A percentile compares a stretch with the other conserved stretches of the same genome.
Evolutionary conservation across 257 asterid species (phyloP).

Genomic region (Solanum peruvianum): DNA sequence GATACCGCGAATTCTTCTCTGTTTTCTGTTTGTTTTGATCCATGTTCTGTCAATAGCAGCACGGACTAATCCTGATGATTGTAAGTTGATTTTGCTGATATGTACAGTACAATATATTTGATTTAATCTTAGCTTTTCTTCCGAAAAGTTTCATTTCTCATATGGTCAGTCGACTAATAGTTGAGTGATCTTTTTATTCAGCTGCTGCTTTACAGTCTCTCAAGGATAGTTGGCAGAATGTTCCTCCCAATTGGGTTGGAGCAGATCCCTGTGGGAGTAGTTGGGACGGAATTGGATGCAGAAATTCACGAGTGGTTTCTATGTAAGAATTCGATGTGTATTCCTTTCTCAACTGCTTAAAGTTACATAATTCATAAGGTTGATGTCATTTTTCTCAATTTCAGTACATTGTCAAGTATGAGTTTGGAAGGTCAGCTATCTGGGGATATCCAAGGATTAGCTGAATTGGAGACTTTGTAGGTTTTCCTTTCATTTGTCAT

Average conservation of each 20-base stretch:
- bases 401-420: slow-evolving; percentile 57
- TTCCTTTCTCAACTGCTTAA: background rate
- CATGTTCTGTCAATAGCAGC: slow-evolving; percentile 31
- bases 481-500: slow-evolving; percentile 11
- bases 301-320: slow-evolving; percentile 24
- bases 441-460: slow-evolving; percentile 45
- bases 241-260: slow-evolving; percentile 61
- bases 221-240: slow-evolving; percentile 32
- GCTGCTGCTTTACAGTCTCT: slow-evolving; percentile 37
- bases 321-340: slow-evolving; percentile 21
- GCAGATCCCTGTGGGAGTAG: slow-evolving; percentile 54
- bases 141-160: background rate
- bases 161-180: background rate
- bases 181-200: slow-evolving; percentile 9
- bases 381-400: slow-evolving; percentile 1
- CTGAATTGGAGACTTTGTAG: slow-evolving; percentile 68
- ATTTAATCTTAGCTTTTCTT: background rate
- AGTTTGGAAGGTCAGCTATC: slow-evolving; percentile 50
- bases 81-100: slow-evolving; percentile 22
- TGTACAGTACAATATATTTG: background rate
- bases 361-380: background rate
- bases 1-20: slow-evolving; percentile 21
- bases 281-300: slow-evolving; percentile 69
- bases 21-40: slow-evolving; percentile 22
- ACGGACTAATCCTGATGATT: slow-evolving; percentile 26